Base-by-base conservation (phyloP, 306 rosid genomes). In the Parietaria judaica region DNA sequence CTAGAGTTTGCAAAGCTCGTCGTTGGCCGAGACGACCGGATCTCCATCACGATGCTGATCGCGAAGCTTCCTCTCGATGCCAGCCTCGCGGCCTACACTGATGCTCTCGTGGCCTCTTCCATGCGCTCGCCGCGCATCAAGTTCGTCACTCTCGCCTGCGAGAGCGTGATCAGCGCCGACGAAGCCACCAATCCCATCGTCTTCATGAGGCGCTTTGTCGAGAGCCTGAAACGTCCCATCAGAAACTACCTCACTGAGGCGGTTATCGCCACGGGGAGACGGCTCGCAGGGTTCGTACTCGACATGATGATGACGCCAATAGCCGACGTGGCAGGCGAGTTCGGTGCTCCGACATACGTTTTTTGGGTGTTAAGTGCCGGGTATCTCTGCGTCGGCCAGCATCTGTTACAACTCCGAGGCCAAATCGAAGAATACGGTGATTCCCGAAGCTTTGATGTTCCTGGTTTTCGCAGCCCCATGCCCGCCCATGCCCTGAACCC, bases 281-380 rank as follows among this genome's bases (percentile, higher is more conserved):
- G 49, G 1, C 62, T 79, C 64, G 67, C 68, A 13, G 81, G 63
- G 6, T 65, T 86, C 68, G 74, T 85, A 37, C 64, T 85, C 46
- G 84, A 82, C 76, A 66, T 85, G 58, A 70, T 82, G 34, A 79
- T 76, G 11, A 34, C 67, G 66, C 23, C 76, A 15, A 63, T 85
- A 79, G 15, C 74, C 62, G 84, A 80, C 65, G 76, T 80, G 58
- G 89, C 74, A 59, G 68, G 61, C 8, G 80, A 83, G 41, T 45
- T 86, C 12, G 73, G 77, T 2, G 70, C 80, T 31, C 86, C 83
- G 57, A 67, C 78, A 64, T 80, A 76, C 66, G 48, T 80, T 23
- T 83, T 73, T 36, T 54, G 75, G 46, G 63, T 89, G 5, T 47
- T 76, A 37, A 78, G 70, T 56, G 66, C 65, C 16, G 84, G 81